phyloP scores from a whole-genome alignment of 1,284 basidiomycete genomes.

The Anthracocystis walkeri region DNA sequence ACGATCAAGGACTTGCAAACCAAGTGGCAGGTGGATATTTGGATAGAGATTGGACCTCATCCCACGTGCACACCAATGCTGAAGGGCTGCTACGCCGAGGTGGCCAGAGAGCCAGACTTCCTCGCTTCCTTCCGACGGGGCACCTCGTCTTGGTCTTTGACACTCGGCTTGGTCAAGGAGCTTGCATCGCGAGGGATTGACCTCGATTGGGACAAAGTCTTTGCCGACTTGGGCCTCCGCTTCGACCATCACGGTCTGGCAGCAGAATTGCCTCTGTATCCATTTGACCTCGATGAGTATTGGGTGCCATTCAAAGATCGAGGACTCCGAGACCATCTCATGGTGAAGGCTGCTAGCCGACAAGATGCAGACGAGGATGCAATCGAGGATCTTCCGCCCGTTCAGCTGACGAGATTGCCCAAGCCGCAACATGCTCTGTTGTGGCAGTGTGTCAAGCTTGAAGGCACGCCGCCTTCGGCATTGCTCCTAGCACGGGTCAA shows the following conservation, averaged over 20 bases:
- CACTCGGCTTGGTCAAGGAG: slow-evolving; percentile 27
- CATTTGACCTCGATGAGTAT: slow-evolving; percentile 49
- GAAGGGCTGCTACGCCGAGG: slow-evolving; percentile 39
- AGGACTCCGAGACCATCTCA: slow-evolving; percentile 44
- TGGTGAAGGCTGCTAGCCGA: background rate
- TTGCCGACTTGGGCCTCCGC: slow-evolving; percentile 28
- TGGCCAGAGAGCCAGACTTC: slow-evolving; percentile 18
- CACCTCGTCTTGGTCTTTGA: slow-evolving; percentile 36
- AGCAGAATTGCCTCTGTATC: slow-evolving; percentile 38
- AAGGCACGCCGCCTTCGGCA: slow-evolving; percentile 23
- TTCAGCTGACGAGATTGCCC: background rate
- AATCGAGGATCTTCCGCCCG: background rate
- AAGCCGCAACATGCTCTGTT: slow-evolving; percentile 30
- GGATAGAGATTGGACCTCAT: slow-evolving; percentile 54
- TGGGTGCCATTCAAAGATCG: slow-evolving; percentile 51
- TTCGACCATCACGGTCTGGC: slow-evolving; percentile 21
- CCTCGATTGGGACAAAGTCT: slow-evolving; percentile 31
- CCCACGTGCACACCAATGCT: slow-evolving; percentile 48
- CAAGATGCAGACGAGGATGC: background rate
- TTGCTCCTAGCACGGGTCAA: slow-evolving; percentile 33
- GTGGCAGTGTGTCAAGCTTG: slow-evolving; percentile 29
- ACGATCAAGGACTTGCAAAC: slow-evolving; percentile 27
- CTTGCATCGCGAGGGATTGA: slow-evolving; percentile 32
- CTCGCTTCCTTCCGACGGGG: slow-evolving; percentile 40
- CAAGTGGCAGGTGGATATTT: slow-evolving; percentile 16